Base-by-base conservation (phyloP, 495 filamentous ascomycete genomes). In the Podospora australis region DNA sequence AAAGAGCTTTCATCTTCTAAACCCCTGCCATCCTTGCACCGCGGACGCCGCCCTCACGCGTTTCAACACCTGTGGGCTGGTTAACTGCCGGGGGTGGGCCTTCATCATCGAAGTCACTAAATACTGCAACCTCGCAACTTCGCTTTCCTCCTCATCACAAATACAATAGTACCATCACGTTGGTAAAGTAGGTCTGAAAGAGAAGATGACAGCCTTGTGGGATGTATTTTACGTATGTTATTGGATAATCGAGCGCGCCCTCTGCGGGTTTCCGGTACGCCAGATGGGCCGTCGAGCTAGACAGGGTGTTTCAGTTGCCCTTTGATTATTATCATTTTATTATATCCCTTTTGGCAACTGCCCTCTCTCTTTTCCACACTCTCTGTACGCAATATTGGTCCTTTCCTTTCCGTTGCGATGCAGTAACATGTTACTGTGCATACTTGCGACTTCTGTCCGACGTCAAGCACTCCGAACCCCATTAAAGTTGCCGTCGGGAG, bases 1-100 rank as follows among this genome's bases (percentile, higher is more conserved):
- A 55, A 48, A 47, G 39, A 52, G 53, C 22, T n/a, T 14, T 48
- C 51, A 55, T 55, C 40, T 52, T 38, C 49, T 44, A 32, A 24
- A 44, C 39, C 50, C 50, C 45, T 46, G 41, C n/a, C n/a, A n/a
- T n/a, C n/a, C n/a, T n/a, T n/a, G n/a, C n/a, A n/a, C n/a, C n/a
- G n/a, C n/a, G n/a, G n/a, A n/a, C 10, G 39, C 44, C 44, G 7
- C 32, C 28, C 19, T 36, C 44, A 40, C 3, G 35, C 25, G 35
- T 32, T 28, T 39, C 35, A 40, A 41, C 35, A 28, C 23, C 46
- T 24, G 46, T 41, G 39, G 19, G 16, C 21, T 25, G 22, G 23
- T 11, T 23, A 43, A 43, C 40, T 43, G 40, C 40, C 40, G 40
- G 40, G 40, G 23, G 13, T 14, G 40, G 14, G 32, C 32, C 19